Evolutionary conservation across 1,284 basidiomycete genomes (phyloP).

Genomic region (Meripilus lineatus): DNA sequence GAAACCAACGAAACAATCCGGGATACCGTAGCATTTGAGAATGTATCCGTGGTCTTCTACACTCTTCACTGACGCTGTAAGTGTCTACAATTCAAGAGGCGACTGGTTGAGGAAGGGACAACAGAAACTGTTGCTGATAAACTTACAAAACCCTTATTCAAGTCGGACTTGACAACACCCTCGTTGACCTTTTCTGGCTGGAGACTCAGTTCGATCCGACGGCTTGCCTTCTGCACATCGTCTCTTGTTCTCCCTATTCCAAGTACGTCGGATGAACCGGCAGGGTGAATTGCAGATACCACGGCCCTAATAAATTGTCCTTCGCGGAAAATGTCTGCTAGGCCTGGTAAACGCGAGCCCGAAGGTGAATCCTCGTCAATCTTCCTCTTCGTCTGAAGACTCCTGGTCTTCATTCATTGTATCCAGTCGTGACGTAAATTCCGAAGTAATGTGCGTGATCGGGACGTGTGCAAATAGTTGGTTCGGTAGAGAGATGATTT

Average conservation of each 20-base stretch:
- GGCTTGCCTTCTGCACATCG: slow-evolving; percentile 61
- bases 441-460: slow-evolving; percentile 89
- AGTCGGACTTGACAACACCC: slow-evolving; percentile 76
- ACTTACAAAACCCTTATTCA: slow-evolving; percentile 72
- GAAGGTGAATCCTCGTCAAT: background rate
- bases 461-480: slow-evolving; percentile 95
- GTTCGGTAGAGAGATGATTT: slow-evolving; percentile 86
- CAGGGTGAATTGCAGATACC: slow-evolving; percentile 62
- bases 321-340: slow-evolving; percentile 72
- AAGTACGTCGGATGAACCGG: slow-evolving; percentile 55
- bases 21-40: slow-evolving; percentile 81
- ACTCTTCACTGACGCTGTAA: slow-evolving; percentile 78
- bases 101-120: slow-evolving; percentile 9
- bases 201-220: slow-evolving; percentile 86
- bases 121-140: slow-evolving; percentile 18
- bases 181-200: slow-evolving; percentile 84
- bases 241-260: slow-evolving; percentile 59
- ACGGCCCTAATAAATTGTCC: slow-evolving; percentile 87
- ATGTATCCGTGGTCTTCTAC: slow-evolving; percentile 95
- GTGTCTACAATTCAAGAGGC: slow-evolving; percentile 39
- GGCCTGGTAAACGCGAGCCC: slow-evolving; percentile 49
- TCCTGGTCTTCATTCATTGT: slow-evolving; percentile 50
- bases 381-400: slow-evolving; percentile 38
- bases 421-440: slow-evolving; percentile 73
- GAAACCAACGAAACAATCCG: slow-evolving; percentile 75